phyloP scores from a whole-genome alignment of 805 yeast species.

The Crinitomyces ghanaensis region DNA sequence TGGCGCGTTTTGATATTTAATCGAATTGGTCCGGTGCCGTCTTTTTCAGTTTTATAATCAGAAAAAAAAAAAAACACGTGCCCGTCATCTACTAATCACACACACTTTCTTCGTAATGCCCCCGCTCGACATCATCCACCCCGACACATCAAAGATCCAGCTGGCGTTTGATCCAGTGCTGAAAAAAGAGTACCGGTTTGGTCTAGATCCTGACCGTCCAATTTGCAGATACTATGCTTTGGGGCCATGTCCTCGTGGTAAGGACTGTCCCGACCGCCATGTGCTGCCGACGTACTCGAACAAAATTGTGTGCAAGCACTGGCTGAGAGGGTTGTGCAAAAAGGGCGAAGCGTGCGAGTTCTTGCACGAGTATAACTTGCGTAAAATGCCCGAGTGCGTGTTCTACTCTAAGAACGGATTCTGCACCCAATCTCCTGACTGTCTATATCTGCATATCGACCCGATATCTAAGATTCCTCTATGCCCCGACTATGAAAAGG shows the following conservation, averaged over 20 bases:
- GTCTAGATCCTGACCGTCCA: constrained; percentile 82
- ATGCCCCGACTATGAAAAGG: constrained; percentile 71
- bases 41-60: too few relatives aligned
- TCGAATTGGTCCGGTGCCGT: too few relatives aligned
- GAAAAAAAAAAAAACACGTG: too few relatives aligned
- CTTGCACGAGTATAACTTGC: constrained; percentile 83
- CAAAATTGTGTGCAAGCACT: constrained; percentile 92
- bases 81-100: too few relatives aligned
- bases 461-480: constrained; percentile 82
- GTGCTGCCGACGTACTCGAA: constrained; percentile 52
- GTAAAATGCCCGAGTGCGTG: constrained; percentile 95
- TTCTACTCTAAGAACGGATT: constrained; percentile 57
- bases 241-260: constrained; percentile 75
- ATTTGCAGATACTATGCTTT: constrained; percentile 63
- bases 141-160: constrained; percentile 30
- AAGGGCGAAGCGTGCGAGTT: constrained; percentile 95
- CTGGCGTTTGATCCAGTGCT: constrained; percentile 77
- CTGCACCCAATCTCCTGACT: constrained; percentile 89
- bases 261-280: constrained; percentile 80
- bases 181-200: constrained; percentile 66
- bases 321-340: constrained; percentile 95
- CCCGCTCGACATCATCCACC: constrained; percentile 24
- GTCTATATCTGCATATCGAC: constrained; percentile 84
- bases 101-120: too few relatives aligned
- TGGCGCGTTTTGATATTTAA: too few relatives aligned